Percentiles rank a stretch among this genome's conserved stretches.
Conservation (phyloP, 352 stramenopile species). For the Globisporangium perplexum region DNA sequence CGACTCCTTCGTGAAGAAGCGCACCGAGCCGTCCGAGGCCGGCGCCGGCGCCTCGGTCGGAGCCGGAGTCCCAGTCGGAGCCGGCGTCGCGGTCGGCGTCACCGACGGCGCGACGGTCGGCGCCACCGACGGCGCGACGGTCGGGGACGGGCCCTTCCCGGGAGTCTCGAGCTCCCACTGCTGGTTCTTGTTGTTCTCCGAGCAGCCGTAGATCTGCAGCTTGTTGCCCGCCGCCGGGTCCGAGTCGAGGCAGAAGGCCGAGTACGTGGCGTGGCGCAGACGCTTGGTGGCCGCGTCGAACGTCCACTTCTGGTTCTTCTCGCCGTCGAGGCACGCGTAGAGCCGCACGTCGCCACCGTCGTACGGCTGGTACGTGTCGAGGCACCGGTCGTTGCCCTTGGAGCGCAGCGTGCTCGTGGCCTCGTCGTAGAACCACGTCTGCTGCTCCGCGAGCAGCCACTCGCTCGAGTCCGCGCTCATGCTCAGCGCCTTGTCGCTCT, state of each 20-base stretch:
- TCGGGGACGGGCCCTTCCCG: slow-evolving; percentile 9
- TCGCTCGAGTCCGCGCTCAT: slow-evolving; percentile 36
- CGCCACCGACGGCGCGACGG: slow-evolving; percentile 4
- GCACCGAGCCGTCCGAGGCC: slow-evolving; percentile 24
- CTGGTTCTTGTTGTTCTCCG: slow-evolving; percentile 48
- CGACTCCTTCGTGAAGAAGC: slow-evolving; percentile 37
- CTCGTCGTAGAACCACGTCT: slow-evolving; percentile 63
- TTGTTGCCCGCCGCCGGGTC: slow-evolving; percentile 40
- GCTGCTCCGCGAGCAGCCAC: slow-evolving; percentile 46
- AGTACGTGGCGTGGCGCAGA: slow-evolving; percentile 35
- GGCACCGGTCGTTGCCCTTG: slow-evolving; percentile 59
- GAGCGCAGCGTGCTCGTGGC: slow-evolving; percentile 46
- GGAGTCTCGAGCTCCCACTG: slow-evolving; percentile 24
- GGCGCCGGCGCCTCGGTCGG: slow-evolving; percentile 8
- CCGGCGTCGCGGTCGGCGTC: slow-evolving; percentile 8
- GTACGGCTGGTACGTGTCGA: slow-evolving; percentile 48
- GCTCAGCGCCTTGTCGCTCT: slow-evolving; percentile 27
- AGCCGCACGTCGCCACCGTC: slow-evolving; percentile 49
- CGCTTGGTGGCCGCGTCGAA: slow-evolving; percentile 41
- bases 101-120: slow-evolving; percentile 9
- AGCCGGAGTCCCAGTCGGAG: slow-evolving; percentile 6
- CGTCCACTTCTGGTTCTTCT: slow-evolving; percentile 64
- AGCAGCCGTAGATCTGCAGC: slow-evolving; percentile 57
- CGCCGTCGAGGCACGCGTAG: slow-evolving; percentile 42
- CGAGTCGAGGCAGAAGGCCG: slow-evolving; percentile 54